Conservation (phyloP, 306 rosid genomes). For the Albizia julibrissin region DNA sequence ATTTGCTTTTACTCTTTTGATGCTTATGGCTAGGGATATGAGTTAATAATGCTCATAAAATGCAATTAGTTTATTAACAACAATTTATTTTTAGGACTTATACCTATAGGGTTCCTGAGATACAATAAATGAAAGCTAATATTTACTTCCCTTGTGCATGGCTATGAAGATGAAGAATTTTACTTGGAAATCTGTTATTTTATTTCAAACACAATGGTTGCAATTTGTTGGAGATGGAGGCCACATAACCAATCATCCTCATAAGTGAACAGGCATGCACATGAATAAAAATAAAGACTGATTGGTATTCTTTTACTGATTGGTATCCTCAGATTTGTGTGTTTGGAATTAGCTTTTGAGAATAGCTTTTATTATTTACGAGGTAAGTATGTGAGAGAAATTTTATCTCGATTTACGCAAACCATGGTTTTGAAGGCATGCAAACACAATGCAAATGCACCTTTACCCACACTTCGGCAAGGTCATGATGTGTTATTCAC, state of each 20-base stretch:
- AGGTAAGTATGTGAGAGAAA: too few species aligned
- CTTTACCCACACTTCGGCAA: not conserved
- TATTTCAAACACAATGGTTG: not conserved
- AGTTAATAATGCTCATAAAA: not conserved
- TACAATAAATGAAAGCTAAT: not conserved
- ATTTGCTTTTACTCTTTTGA: not conserved
- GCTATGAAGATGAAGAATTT: conserved; percentile 12
- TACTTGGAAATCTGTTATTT: not conserved
- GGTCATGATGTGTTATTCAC: not conserved
- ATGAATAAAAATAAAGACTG: not conserved
- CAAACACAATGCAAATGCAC: not conserved
- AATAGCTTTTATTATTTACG: too few species aligned
- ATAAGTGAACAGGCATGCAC: not conserved
- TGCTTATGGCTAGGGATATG: not conserved
- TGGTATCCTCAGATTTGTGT: too few species aligned
- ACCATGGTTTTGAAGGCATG: too few species aligned
- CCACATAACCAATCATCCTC: not conserved
- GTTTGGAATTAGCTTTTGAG: too few species aligned
- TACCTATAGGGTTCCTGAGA: not conserved
- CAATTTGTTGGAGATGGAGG: not conserved
- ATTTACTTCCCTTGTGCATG: not conserved
- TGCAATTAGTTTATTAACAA: not conserved
- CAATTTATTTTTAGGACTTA: conserved; percentile 3
- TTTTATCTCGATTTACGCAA: too few species aligned
- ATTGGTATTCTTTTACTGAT: conserved; percentile 2